phyloP scores from a whole-genome alignment of 345 rosid species.

The Gossypium australe region DNA sequence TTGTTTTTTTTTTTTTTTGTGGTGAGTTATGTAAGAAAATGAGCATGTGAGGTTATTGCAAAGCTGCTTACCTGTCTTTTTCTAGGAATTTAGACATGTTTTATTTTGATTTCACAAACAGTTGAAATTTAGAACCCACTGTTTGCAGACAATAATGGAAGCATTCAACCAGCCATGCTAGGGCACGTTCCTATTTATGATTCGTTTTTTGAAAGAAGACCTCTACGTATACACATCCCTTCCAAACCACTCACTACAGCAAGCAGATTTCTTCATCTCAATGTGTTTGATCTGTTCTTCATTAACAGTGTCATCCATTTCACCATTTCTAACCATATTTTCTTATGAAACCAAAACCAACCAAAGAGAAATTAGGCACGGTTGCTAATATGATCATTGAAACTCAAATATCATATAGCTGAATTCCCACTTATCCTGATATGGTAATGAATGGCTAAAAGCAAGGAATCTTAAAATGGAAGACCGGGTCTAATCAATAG shows the following conservation, averaged over 20 bases:
- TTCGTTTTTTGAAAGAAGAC: neutral
- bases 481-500: neutral
- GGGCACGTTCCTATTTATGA: neutral
- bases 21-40: neutral
- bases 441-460: neutral
- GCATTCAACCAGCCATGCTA: neutral
- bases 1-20: neutral
- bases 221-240: neutral
- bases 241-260: neutral
- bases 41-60: neutral
- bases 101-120: neutral
- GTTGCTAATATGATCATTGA: neutral
- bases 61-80: neutral
- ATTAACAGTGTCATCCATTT: conserved; percentile 6
- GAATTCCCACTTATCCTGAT: neutral
- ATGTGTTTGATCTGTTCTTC: neutral
- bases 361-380: neutral
- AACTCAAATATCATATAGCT: neutral
- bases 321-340: neutral
- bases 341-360: neutral
- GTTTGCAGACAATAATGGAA: neutral
- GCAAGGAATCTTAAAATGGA: neutral
- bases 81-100: conserved; percentile 1
- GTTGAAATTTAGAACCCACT: neutral
- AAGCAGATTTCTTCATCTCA: neutral